Evolutionary conservation across 2,329 filamentous ascomycete genomes (phyloP).

Genomic region (Calonectria pauciramosa): DNA sequence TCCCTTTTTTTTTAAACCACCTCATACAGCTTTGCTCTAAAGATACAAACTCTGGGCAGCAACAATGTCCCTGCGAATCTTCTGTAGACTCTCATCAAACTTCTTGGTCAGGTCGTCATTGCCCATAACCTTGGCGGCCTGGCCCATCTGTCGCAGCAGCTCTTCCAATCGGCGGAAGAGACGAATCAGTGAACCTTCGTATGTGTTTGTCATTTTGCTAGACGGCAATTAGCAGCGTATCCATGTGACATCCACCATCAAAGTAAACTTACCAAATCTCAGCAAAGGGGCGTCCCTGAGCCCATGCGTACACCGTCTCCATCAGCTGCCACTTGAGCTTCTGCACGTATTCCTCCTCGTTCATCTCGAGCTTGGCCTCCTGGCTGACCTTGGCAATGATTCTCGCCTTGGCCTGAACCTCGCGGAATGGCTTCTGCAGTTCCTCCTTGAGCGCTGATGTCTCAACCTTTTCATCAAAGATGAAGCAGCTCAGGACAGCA

Average conservation of each 20-base stretch:
- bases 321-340: conserved; percentile 95
- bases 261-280: conserved; percentile 88
- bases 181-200: conserved; percentile 95
- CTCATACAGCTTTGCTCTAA: conserved; percentile 57
- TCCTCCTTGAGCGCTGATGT: conserved; percentile 85
- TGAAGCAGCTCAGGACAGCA: conserved; percentile 90
- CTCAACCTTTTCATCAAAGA: conserved; percentile 96
- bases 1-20: conserved; percentile 18
- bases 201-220: conserved; percentile 99
- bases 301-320: conserved; percentile 96
- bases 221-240: conserved; percentile 38
- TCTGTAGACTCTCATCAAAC: conserved; percentile 87
- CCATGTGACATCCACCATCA: not conserved
- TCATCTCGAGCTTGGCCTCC: conserved; percentile 93
- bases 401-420: conserved; percentile 89
- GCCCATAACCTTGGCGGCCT: conserved; percentile 98
- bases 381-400: conserved; percentile 93
- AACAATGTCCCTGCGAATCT: conserved; percentile 94
- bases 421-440: conserved; percentile 85
- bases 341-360: conserved; percentile 93
- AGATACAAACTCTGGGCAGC: conserved; percentile 94
- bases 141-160: conserved; percentile 92
- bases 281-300: conserved; percentile 88
- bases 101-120: conserved; percentile 93
- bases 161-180: conserved; percentile 97